Evolutionary conservation across 139 green algal genomes (phyloP).

Genomic region (Tetraselmis chui): DNA sequence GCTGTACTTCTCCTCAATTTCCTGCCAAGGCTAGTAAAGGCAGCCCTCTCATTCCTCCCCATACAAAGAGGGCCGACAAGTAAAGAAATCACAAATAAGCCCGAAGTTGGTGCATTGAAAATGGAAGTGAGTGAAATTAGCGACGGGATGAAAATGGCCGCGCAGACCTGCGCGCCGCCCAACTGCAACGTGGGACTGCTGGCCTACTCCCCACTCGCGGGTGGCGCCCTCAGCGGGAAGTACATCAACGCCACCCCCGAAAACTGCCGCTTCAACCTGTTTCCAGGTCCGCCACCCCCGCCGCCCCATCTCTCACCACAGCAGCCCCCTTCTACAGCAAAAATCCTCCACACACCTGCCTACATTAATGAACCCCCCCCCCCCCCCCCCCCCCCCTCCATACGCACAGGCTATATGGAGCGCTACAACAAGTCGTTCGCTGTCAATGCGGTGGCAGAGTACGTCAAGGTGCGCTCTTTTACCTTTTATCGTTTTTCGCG

Average conservation of each 20-base stretch:
- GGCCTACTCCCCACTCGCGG: slow-evolving; percentile 70
- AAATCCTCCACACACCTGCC: too few species aligned
- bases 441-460: slow-evolving; percentile 52
- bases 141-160: neutral
- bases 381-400: too few species aligned
- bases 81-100: too few species aligned
- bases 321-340: too few species aligned
- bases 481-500: too few species aligned
- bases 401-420: slow-evolving; percentile 49
- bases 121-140: slow-evolving; percentile 32
- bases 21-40: too few species aligned
- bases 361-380: too few species aligned
- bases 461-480: slow-evolving; percentile 29
- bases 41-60: too few species aligned
- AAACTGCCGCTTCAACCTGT: slow-evolving; percentile 66
- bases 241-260: slow-evolving; percentile 9
- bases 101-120: too few species aligned
- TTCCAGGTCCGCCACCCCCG: slow-evolving; percentile 30
- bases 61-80: too few species aligned
- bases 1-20: too few species aligned
- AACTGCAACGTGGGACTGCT: slow-evolving; percentile 76
- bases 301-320: neutral
- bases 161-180: slow-evolving; percentile 5
- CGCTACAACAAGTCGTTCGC: slow-evolving; percentile 48
- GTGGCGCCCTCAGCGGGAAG: slow-evolving; percentile 11